Base-by-base conservation (phyloP, 768 basidiomycete species). In the Tulasnella calospora region DNA sequence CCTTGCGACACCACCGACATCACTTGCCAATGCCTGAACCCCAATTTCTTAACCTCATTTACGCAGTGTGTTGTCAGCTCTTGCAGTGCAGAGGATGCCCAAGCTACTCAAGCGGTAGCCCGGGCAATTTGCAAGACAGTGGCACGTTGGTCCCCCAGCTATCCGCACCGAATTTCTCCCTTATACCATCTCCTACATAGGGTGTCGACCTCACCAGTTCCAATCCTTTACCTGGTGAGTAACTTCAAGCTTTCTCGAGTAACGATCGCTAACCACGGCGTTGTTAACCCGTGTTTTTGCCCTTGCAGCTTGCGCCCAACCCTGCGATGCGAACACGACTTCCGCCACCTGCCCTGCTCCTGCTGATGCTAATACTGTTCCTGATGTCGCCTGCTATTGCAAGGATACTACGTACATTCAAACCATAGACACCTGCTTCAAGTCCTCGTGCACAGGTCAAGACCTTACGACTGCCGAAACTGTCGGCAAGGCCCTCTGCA, bases 321-420 rank as follows among this genome's bases (percentile, higher is more conserved):
- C 77, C 4, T 79, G 78, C 76, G 30, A 30, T 1, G 1, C 5
- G 3, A n/a, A 33, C 3, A n/a, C 35, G 1, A 13, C 57, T 47
- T 27, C 85, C n/a, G n/a, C n/a, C 78, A 93, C 92, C 85, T 17
- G 74, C 19, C 10, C 83, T 1, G 23, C 23, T 9, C 46, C 46
- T 21, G 83, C 82, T 30, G 89, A n/a, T n/a, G n/a, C n/a, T n/a
- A n/a, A n/a, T n/a, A n/a, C n/a, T n/a, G n/a, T n/a, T n/a, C n/a
- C n/a, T n/a, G n/a, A 44, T 15, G 85, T 87, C 81, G 80, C 80
- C 35, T 94, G 93, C 81, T 84, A 91, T 36, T 92, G 92, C 87
- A 83, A 85, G 9, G 85, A 84, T 82, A 0, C 80, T 30, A n/a
- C 19, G 1, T 76, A 61, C 75, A 17, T 76, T 35, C 33, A 30